Evolutionary conservation across 768 basidiomycete species (phyloP).

Genomic region (Lactarius deliciosus): DNA sequence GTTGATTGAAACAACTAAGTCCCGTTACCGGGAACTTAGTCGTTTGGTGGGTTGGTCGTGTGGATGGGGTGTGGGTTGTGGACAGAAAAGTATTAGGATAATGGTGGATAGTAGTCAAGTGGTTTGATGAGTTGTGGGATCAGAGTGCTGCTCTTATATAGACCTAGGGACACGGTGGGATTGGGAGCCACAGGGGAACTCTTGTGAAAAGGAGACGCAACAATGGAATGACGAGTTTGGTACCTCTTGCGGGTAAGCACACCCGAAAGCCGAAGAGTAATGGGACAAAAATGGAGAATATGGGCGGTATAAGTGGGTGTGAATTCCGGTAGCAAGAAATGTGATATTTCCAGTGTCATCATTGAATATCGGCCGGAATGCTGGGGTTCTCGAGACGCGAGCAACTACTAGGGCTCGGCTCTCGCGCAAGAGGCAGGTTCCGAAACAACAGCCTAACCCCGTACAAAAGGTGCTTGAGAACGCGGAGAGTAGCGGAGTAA

Average conservation of each 20-base stretch:
- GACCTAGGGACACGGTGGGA: not conserved
- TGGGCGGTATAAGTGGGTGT: too few species aligned
- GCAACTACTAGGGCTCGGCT: not conserved
- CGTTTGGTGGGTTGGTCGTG: not conserved
- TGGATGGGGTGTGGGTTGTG: not conserved
- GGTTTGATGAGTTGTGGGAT: not conserved
- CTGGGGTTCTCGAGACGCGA: too few species aligned
- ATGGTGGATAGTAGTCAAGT: not conserved
- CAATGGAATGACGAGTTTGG: not conserved
- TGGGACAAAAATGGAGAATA: too few species aligned
- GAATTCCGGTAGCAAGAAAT: too few species aligned
- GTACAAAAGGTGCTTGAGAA: not conserved
- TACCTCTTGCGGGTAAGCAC: too few species aligned
- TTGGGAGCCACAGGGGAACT: not conserved
- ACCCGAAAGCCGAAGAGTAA: too few species aligned
- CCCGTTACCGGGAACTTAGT: conserved; percentile 7
- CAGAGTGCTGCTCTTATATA: not conserved
- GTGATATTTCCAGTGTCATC: too few species aligned
- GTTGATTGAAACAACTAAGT: conserved; percentile 1
- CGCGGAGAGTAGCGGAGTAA: not conserved
- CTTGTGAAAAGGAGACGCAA: not conserved
- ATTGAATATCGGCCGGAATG: too few species aligned
- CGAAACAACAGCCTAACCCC: too few species aligned
- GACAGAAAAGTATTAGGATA: not conserved
- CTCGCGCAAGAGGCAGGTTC: not conserved